Percentiles rank a stretch among this genome's conserved stretches.
phyloP scores from a whole-genome alignment of 139 green algal genomes.

The Picochlorum sp. region DNA sequence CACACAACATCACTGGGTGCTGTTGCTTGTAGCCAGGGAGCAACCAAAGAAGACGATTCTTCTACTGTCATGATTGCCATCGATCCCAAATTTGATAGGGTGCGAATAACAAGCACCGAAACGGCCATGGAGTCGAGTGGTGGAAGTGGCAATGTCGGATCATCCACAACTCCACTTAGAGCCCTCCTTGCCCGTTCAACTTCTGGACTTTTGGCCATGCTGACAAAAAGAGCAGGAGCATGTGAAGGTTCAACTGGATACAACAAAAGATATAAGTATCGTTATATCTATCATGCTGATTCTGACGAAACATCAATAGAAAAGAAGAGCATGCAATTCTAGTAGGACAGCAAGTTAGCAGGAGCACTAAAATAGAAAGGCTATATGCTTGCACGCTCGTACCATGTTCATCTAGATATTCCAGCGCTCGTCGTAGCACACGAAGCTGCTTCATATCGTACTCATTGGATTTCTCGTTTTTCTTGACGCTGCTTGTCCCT shows the following conservation, averaged over 20 bases:
- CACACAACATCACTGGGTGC: neutral
- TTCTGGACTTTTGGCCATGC: neutral
- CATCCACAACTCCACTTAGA: neutral
- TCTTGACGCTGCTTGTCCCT: too few species aligned
- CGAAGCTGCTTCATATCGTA: too few species aligned
- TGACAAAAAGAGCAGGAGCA: constrained; percentile 25
- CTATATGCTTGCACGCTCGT: too few species aligned
- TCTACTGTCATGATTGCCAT: neutral
- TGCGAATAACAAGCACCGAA: neutral
- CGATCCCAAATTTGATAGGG: neutral
- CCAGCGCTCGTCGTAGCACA: too few species aligned
- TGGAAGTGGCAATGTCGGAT: neutral
- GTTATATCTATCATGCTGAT: neutral
- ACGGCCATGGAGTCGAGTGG: neutral
- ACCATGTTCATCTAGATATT: too few species aligned
- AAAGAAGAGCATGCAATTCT: too few species aligned
- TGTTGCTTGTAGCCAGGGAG: neutral
- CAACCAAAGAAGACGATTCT: neutral
- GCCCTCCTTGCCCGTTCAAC: constrained; percentile 1
- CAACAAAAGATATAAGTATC: neutral
- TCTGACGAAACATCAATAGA: neutral
- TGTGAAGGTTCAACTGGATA: constrained; percentile 11
- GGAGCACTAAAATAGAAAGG: too few species aligned
- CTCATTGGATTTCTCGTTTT: too few species aligned
- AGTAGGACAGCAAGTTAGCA: too few species aligned